Conservation (phyloP, 2,329 filamentous ascomycete species). For the Botrytis deweyae region DNA sequence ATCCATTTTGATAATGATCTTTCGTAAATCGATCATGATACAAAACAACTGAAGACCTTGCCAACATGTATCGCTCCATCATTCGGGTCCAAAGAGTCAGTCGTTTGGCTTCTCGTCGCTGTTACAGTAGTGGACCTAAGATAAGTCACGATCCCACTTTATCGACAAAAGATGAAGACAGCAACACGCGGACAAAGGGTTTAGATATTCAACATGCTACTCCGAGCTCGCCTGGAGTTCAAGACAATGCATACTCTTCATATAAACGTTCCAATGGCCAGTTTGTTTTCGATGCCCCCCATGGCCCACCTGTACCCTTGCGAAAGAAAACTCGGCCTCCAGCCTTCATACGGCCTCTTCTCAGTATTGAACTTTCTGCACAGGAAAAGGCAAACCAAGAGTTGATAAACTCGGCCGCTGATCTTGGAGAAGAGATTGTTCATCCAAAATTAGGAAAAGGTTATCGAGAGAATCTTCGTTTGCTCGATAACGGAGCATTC, state of each 20-base stretch:
- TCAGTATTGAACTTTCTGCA: neutral
- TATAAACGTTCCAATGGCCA: neutral
- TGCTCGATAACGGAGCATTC: neutral
- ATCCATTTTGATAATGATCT: neutral
- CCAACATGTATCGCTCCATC: constrained; percentile 9
- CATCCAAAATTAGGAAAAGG: constrained; percentile 13
- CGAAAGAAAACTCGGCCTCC: neutral
- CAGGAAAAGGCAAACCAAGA: constrained; percentile 12
- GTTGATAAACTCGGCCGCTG: neutral
- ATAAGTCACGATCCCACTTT: neutral
- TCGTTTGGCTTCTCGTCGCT: constrained; percentile 9
- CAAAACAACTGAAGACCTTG: neutral
- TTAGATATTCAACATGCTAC: neutral
- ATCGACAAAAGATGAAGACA: neutral
- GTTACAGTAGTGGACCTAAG: constrained; percentile 4
- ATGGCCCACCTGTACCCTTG: neutral
- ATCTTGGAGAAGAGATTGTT: constrained; percentile 5
- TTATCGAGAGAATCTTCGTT: constrained; percentile 2
- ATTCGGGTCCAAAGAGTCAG: neutral
- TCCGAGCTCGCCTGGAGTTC: neutral
- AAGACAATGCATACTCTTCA: neutral
- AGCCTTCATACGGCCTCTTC: neutral
- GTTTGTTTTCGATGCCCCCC: neutral
- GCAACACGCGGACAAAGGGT: neutral
- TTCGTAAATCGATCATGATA: neutral